phyloP scores from a whole-genome alignment of 495 filamentous ascomycete species.

The Mytilinidion resinicola region DNA sequence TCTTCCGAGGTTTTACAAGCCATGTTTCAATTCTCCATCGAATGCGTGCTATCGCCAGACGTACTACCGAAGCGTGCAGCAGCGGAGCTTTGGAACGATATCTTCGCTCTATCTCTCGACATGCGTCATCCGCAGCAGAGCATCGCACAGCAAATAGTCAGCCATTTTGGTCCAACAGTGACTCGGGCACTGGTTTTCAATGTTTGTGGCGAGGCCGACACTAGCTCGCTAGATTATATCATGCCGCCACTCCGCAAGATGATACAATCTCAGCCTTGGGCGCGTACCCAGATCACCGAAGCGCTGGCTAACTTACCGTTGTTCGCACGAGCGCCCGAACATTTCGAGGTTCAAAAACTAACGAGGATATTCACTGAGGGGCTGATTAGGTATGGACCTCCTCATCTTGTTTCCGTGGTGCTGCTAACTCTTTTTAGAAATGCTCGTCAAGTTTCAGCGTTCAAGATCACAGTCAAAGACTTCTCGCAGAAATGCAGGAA shows the following conservation, averaged over 20 bases:
- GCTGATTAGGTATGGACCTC: constrained; percentile 10
- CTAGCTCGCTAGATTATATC: constrained; percentile 19
- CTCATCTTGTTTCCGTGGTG: not conserved
- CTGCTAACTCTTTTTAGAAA: constrained; percentile 14
- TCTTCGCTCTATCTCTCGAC: constrained; percentile 11
- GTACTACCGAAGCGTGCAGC: constrained; percentile 75
- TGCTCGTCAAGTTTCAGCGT: constrained; percentile 8
- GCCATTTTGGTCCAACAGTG: constrained; percentile 18
- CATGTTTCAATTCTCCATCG: constrained; percentile 71
- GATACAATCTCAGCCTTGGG: constrained; percentile 10
- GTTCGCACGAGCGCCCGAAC: constrained; percentile 4
- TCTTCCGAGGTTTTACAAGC: constrained; percentile 50
- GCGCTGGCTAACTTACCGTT: constrained; percentile 12
- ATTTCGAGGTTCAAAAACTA: not conserved
- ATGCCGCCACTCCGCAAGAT: constrained; percentile 20
- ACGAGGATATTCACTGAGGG: constrained; percentile 21
- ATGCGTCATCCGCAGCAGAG: constrained; percentile 8
- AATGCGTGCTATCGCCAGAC: constrained; percentile 64
- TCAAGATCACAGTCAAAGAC: constrained; percentile 21
- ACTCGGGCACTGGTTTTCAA: constrained; percentile 21
- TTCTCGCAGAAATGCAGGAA: constrained; percentile 24
- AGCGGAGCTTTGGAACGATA: constrained; percentile 61
- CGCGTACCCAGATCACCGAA: constrained; percentile 10
- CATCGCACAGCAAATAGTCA: constrained; percentile 16
- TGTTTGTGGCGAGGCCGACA: constrained; percentile 25